Conservation (phyloP, 306 rosid genomes). For the Acacia acuminata region DNA sequence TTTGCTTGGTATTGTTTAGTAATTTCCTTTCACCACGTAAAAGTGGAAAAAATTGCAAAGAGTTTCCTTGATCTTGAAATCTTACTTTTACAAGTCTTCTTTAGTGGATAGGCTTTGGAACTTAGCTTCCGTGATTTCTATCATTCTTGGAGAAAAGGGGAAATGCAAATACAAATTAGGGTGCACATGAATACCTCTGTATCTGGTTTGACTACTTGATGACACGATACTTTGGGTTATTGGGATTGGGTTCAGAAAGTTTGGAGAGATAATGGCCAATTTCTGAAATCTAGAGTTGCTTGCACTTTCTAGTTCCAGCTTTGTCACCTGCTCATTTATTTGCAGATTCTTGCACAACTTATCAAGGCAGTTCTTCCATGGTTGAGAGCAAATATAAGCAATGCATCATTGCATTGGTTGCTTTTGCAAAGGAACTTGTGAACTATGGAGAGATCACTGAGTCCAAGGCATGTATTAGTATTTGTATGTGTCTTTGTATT, state of each 20-base stretch:
- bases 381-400: constrained; percentile 75
- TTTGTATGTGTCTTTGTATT: no score
- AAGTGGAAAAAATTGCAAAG: not conserved
- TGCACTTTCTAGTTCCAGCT: constrained; percentile 1
- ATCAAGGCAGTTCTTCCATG: constrained; percentile 84
- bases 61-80: not conserved
- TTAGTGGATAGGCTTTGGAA: not conserved
- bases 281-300: constrained; percentile 16
- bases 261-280: constrained; percentile 7
- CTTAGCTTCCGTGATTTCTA: not conserved
- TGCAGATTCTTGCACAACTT: constrained; percentile 82
- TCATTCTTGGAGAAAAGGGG: not conserved
- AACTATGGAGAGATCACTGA: no score
- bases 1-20: not conserved
- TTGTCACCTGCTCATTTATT: constrained; percentile 31
- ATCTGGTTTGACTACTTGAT: not conserved
- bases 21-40: not conserved
- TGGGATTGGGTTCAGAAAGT: not conserved
- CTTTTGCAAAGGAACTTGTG: no score
- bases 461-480: no score
- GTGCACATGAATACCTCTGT: not conserved
- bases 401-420: no score
- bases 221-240: not conserved
- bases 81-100: not conserved
- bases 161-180: not conserved